A percentile compares a stretch with the other conserved stretches of the same genome.
These are phyloP conservation scores for Lentinula novae-zelandiae DNA, from an alignment of 1,284 basidiomycete species.

Conservation along the genomic window DNA sequence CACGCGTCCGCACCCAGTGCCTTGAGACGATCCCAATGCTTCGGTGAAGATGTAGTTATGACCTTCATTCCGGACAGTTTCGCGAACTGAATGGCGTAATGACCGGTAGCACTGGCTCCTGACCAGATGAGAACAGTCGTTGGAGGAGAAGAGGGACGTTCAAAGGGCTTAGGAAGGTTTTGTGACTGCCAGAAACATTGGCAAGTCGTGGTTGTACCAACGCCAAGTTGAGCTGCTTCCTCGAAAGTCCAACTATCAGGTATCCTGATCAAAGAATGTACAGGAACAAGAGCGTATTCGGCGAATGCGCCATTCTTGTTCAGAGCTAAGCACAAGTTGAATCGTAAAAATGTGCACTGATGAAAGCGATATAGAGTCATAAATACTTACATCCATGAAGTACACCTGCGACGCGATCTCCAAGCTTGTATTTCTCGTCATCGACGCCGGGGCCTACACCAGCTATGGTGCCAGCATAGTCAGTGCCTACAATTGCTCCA, in stretches of 20 bases:
- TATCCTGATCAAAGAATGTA: conserved; percentile 23
- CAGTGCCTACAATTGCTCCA: conserved; percentile 15
- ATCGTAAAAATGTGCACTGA: background rate
- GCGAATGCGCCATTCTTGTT: conserved; percentile 27
- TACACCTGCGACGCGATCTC: conserved; percentile 26
- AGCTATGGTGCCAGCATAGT: conserved; percentile 26
- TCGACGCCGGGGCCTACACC: conserved; percentile 25
- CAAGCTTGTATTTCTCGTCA: conserved; percentile 17
- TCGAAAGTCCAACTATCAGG: conserved; percentile 28
- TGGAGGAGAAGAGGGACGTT: conserved; percentile 11
- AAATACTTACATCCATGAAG: conserved; percentile 24
- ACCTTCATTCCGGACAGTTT: conserved; percentile 33
- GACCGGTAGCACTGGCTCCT: conserved; percentile 31
- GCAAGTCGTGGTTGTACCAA: conserved; percentile 17
- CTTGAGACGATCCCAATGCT: conserved; percentile 4
- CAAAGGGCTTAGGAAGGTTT: conserved; percentile 21
- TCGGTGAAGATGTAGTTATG: conserved; percentile 32
- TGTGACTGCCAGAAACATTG: conserved; percentile 26
- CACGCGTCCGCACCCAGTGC: conserved; percentile 31
- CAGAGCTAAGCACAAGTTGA: background rate
- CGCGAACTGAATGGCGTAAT: conserved; percentile 38
- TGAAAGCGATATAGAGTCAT: background rate
- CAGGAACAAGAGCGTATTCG: conserved; percentile 26
- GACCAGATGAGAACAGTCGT: conserved; percentile 31
- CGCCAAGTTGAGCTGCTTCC: conserved; percentile 26